Evolutionary conservation across 2,329 filamentous ascomycete species (phyloP).

Genomic region (Blumeriella jaapii): DNA sequence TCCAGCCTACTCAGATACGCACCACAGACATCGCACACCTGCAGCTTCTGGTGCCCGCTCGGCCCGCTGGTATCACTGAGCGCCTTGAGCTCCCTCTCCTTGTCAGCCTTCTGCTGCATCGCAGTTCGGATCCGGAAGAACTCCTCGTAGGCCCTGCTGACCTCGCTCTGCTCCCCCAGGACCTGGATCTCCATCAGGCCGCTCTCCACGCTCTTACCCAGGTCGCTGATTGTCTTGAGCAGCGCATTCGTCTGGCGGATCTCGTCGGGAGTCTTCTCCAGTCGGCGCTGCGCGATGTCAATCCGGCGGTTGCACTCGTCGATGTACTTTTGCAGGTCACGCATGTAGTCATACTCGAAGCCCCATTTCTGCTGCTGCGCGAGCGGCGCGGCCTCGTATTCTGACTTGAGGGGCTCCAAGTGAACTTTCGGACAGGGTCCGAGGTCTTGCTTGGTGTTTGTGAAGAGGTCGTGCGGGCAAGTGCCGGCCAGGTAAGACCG

Average conservation of each 20-base stretch:
- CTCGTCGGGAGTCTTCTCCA: slow-evolving; percentile 97
- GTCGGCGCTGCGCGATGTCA: slow-evolving; percentile 72
- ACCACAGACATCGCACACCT: slow-evolving; percentile 97
- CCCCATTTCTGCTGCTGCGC: slow-evolving; percentile 57
- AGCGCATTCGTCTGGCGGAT: slow-evolving; percentile 88
- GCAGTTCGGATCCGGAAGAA: slow-evolving; percentile 76
- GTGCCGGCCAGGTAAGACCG: slow-evolving; percentile 87
- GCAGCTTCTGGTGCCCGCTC: slow-evolving; percentile 90
- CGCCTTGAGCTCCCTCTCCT: slow-evolving; percentile 79
- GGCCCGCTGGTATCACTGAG: slow-evolving; percentile 87
- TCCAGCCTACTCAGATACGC: slow-evolving; percentile 87
- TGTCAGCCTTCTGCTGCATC: slow-evolving; percentile 69
- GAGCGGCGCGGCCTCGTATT: slow-evolving; percentile 68
- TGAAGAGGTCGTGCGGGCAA: slow-evolving; percentile 97
- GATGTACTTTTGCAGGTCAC: slow-evolving; percentile 92
- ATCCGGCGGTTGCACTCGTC: slow-evolving; percentile 94
- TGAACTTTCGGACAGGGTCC: slow-evolving; percentile 83
- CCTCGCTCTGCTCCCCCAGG: slow-evolving; percentile 69
- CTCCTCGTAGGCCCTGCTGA: slow-evolving; percentile 75
- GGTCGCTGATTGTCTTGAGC: slow-evolving; percentile 75
- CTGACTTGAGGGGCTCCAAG: slow-evolving; percentile 74
- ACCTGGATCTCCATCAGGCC: slow-evolving; percentile 79
- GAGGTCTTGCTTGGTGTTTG: slow-evolving; percentile 97
- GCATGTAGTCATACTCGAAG: slow-evolving; percentile 94
- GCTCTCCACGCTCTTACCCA: slow-evolving; percentile 65